Evolutionary conservation across 169 alveolate genomes (phyloP).

Genomic region (Cystoisospora suis): DNA sequence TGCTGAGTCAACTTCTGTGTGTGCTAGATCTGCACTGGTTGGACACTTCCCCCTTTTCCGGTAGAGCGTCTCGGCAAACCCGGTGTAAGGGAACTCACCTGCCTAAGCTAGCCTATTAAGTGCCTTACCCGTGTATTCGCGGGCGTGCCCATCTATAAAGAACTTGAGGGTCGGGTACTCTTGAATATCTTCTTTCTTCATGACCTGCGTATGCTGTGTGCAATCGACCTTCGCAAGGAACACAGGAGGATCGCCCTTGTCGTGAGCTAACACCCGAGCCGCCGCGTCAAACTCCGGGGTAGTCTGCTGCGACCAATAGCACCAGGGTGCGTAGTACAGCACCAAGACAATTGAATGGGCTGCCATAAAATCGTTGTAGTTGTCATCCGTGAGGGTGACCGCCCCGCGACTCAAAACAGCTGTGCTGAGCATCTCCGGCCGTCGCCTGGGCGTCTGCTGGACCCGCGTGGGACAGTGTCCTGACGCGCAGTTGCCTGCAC

Average conservation of each 20-base stretch:
- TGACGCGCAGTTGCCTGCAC: background rate
- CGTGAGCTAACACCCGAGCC: conserved; percentile 57
- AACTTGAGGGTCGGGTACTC: conserved; percentile 80
- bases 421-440: conserved; percentile 24
- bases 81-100: too few species aligned
- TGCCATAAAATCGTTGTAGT: background rate
- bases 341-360: conserved; percentile 24
- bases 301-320: conserved; percentile 48
- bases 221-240: conserved; percentile 52
- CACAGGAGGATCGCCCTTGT: background rate
- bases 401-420: conserved; percentile 51
- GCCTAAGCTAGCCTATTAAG: background rate
- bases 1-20: too few species aligned
- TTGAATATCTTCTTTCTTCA: conserved; percentile 67
- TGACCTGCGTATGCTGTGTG: conserved; percentile 54
- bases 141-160: conserved; percentile 67
- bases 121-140: conserved; percentile 70
- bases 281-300: conserved; percentile 68
- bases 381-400: conserved; percentile 17
- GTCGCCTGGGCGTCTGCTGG: background rate
- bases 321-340: conserved; percentile 61
- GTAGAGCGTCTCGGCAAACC: too few species aligned
- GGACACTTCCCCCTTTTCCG: background rate
- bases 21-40: too few species aligned
- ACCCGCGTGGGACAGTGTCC: background rate